A percentile compares a stretch with the other conserved stretches of the same genome.
phyloP scores from a whole-genome alignment of 768 basidiomycete species.

The Hemileccinum impolitum region DNA sequence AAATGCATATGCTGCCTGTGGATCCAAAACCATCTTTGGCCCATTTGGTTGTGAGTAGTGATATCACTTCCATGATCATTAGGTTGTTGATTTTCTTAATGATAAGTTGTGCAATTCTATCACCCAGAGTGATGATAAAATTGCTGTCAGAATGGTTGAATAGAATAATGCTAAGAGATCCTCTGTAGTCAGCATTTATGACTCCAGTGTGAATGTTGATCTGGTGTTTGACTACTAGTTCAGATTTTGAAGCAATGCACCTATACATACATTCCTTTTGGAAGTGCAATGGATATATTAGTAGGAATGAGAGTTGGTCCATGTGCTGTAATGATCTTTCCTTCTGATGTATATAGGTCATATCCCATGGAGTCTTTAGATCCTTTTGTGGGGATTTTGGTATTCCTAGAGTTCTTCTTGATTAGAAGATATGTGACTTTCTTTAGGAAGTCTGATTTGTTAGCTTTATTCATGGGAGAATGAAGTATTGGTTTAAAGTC shows the following conservation, averaged over 20 bases:
- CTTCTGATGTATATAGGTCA: not conserved
- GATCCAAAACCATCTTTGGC: too few species aligned
- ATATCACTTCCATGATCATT: too few species aligned
- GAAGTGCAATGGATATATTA: not conserved
- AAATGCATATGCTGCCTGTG: too few species aligned
- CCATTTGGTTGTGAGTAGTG: too few species aligned
- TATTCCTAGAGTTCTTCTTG: not conserved
- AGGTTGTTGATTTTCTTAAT: not conserved
- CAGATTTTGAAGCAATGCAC: not conserved
- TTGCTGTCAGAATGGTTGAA: accelerated
- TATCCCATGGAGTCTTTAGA: not conserved
- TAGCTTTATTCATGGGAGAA: too few species aligned
- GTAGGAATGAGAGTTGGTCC: not conserved
- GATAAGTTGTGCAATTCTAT: not conserved
- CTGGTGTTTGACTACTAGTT: not conserved
- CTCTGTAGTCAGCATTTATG: not conserved
- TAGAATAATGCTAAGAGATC: not conserved
- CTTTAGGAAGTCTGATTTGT: too few species aligned
- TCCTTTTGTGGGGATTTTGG: not conserved
- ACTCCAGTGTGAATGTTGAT: not conserved
- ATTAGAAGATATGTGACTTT: too few species aligned
- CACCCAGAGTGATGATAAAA: not conserved
- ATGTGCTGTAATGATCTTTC: accelerated
- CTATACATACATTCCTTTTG: not conserved
- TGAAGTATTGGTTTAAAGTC: too few species aligned